These are phyloP conservation scores for Erucastrum elatum DNA, from an alignment of 345 rosid species.

Conservation along the genomic window DNA sequence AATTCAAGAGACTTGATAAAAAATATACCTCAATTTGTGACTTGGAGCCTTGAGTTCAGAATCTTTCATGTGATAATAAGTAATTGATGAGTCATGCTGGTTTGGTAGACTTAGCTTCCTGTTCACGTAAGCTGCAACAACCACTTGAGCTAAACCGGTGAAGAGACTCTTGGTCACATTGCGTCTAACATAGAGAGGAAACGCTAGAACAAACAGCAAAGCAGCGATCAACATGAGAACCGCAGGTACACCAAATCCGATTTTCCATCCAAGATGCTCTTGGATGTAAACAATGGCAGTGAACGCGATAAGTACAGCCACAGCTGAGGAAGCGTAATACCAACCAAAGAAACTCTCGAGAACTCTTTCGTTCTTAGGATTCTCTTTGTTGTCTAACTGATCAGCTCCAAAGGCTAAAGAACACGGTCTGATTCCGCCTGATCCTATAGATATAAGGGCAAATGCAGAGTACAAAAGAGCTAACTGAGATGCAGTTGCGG, in stretches of 20 bases:
- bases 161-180: conserved; percentile 47
- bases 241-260: conserved; percentile 64
- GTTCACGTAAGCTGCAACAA: conserved; percentile 50
- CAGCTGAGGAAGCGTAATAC: conserved; percentile 59
- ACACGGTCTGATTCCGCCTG: conserved; percentile 78
- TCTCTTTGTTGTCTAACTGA: conserved; percentile 53
- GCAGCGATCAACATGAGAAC: conserved; percentile 53
- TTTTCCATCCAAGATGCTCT: conserved; percentile 60
- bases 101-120: conserved; percentile 53
- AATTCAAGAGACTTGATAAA: background rate
- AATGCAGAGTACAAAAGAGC: conserved; percentile 48
- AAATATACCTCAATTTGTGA: conserved; percentile 48
- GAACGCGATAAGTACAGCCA: conserved; percentile 53
- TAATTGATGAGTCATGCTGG: conserved; percentile 36
- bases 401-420: conserved; percentile 78
- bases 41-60: conserved; percentile 53
- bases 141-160: conserved; percentile 53
- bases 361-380: conserved; percentile 53
- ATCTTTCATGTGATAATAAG: conserved; percentile 53
- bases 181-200: conserved; percentile 51
- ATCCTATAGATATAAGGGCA: conserved; percentile 60
- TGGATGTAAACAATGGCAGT: conserved; percentile 61
- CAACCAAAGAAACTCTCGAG: conserved; percentile 69
- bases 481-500: conserved; percentile 55
- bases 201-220: conserved; percentile 49